Conservation (phyloP, 768 basidiomycete species). For the Mycena sanguinolenta region DNA sequence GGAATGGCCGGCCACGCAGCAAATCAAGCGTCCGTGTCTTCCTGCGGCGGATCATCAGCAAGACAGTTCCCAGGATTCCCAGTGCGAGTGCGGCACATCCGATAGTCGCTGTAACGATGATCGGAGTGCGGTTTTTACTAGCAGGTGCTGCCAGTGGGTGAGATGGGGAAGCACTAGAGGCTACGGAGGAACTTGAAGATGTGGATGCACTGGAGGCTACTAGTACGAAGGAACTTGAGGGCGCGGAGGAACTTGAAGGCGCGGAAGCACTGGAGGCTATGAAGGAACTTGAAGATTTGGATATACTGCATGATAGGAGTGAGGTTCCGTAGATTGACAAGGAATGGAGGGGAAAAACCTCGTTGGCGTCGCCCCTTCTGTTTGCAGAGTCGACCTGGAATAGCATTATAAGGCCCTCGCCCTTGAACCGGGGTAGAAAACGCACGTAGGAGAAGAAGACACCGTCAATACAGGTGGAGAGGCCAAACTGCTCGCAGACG, state of each 20-base stretch:
- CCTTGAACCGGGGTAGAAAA: not conserved
- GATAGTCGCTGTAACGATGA: not conserved
- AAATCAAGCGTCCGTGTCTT: conserved; percentile 13
- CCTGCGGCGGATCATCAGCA: conserved; percentile 5
- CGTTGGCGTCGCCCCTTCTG: conserved; percentile 1
- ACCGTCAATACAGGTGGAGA: not conserved
- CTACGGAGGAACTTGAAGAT: conserved; percentile 1
- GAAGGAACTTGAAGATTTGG: not conserved
- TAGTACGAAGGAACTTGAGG: not conserved
- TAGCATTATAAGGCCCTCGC: conserved; percentile 2
- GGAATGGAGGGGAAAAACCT: conserved; percentile 8
- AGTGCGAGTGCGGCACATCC: conserved; percentile 11
- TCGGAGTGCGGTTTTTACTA: conserved; percentile 6
- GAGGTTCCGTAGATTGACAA: conserved; percentile 2
- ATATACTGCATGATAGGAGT: conserved; percentile 11
- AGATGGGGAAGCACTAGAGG: conserved; percentile 6
- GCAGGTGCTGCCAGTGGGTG: not conserved
- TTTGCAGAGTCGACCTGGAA: not conserved
- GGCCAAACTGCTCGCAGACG: not conserved
- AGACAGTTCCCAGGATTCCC: conserved; percentile 11
- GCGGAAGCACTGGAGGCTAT: too few relatives aligned
- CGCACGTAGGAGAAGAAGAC: conserved; percentile 1
- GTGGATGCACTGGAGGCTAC: conserved; percentile 11
- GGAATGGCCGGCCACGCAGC: conserved; percentile 11
- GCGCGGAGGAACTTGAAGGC: conserved; percentile 1